Base-by-base conservation (phyloP, 2,329 filamentous ascomycete genomes). In the Reticulascus tulasneorum region DNA sequence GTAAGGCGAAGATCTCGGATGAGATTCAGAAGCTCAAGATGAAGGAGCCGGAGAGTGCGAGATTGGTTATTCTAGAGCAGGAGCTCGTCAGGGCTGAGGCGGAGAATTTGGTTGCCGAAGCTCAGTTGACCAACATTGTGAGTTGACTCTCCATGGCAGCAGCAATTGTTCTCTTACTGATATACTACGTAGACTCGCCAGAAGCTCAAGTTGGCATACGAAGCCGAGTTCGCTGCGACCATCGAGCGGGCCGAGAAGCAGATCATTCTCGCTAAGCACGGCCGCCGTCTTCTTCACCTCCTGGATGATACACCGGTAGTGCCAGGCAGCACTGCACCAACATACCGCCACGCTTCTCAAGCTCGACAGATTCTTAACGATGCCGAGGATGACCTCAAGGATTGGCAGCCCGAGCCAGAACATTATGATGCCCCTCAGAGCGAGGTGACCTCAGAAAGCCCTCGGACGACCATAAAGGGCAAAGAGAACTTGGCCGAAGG, bases 201-300 rank as follows among this genome's bases (percentile, higher is more conserved):
- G 63, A 97, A 96, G 67, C 75, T 98, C 65, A 96, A 94, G 67
- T 87, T 96, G 63, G 87, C 93, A 17, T 97, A 91, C 57, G 86
- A 90, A 48, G 63, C 86, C 42, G 89, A 97, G 59, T 86, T 95
- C 47, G 79, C 85, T 12, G 89, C 90, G 40, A 86, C 89, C 15
- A 94, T 98, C 51, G 93, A 98, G 70, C 85, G 91, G 21, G 89
- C 89, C 17, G 93, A 97, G 70, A 97, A 97, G 69, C 93, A 98
- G 60, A 86, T 91, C 52, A 86, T 98, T 42, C 77, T 98, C 12
- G 91, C 93, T 38, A 86, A 86, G 53, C 90, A 97, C 58, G 91
- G 89, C 15, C 84, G 88, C 36, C 82, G 88, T 27, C 76, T 98
- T 23, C 62, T 98, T 37, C 81, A 84, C 49, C 76, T 94, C 24